Evolutionary conservation across 1,139 yeast genomes (phyloP), one percentile per base, ranked within the genome.

Genomic region (Meyerozyma athensensis): DNA sequence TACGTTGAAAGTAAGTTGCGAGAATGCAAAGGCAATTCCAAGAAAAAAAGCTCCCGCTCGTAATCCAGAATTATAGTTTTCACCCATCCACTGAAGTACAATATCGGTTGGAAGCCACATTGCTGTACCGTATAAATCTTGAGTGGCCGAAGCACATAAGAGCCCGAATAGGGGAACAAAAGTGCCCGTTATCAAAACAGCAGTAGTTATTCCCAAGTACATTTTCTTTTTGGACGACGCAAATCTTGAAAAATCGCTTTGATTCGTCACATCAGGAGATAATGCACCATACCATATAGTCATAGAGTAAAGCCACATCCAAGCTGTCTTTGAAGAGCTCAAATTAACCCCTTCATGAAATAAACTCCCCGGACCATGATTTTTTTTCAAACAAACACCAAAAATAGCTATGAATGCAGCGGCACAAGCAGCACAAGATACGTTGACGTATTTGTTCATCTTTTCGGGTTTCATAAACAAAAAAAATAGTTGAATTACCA

Each of bases 101-200:
- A 54, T 54, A 36, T 58, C 63, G 35, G 62, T 59, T 6, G 68
- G 68, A 35, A 63, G 54, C 72, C 72, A 65, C 38, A 59, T 44
- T 30, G 53, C 41, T 12, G 33, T 45, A 5, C 61, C 63, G 35
- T 56, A 46, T 16, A 49, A 39, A n/a, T 52, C 55, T 19, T 49
- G 39, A 20, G 61, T 53, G 2, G 68, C 65, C n/a, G 68, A 59
- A 12, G 70, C 59, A 26, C 50, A 46, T 7, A 54, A 10, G 19
- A 54, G 39, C 8, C 57, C 52, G 19, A 50, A 49, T 17, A 54
- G 39, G 2, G 59, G 59, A 2, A 53, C 52, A 31, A 54, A 43
- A 5, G 58, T 52, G 2, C 58, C 58, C 1, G 52, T 44, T 5
- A 45, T 37, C 43, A 52, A 39, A 5, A 52, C 37, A 2, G 56